Percentiles rank a stretch among this genome's conserved stretches.
Conservation (phyloP, 768 basidiomycete genomes). For the Boletus eberwhitei region DNA sequence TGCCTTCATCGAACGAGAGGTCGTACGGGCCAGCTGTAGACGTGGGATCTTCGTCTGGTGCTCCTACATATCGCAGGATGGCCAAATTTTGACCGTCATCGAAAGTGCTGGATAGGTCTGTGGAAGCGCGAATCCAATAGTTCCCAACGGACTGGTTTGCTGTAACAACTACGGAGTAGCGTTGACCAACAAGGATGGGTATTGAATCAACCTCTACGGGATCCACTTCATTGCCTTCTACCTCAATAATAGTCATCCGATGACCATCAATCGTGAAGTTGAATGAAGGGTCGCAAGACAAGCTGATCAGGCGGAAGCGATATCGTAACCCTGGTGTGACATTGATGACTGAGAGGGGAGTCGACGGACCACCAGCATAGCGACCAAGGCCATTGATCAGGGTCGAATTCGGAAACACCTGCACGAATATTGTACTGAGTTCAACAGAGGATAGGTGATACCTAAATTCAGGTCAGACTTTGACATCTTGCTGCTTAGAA, state of each 20-base stretch:
- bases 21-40: conserved; percentile 25
- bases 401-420: conserved; percentile 34
- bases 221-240: conserved; percentile 41
- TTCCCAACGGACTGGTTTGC: conserved; percentile 47
- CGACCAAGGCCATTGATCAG: conserved; percentile 55
- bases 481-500: not conserved
- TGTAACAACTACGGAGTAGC: conserved; percentile 44
- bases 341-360: conserved; percentile 42
- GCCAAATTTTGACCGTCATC: conserved; percentile 43
- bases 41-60: conserved; percentile 42
- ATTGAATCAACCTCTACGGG: conserved; percentile 44
- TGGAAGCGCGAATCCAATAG: conserved; percentile 54
- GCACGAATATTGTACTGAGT: conserved; percentile 9
- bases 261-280: conserved; percentile 47
- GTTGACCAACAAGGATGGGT: conserved; percentile 34
- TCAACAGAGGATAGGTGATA: conserved; percentile 33
- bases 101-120: conserved; percentile 30
- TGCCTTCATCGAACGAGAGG: conserved; percentile 37
- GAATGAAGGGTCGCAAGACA: conserved; percentile 45
- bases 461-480: conserved; percentile 21
- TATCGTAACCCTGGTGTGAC: conserved; percentile 43
- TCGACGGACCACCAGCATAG: conserved; percentile 38
- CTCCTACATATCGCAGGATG: conserved; percentile 51
- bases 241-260: conserved; percentile 51
- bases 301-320: conserved; percentile 50